Conservation (phyloP, 805 yeast species). For the Saturnispora quitensis region DNA sequence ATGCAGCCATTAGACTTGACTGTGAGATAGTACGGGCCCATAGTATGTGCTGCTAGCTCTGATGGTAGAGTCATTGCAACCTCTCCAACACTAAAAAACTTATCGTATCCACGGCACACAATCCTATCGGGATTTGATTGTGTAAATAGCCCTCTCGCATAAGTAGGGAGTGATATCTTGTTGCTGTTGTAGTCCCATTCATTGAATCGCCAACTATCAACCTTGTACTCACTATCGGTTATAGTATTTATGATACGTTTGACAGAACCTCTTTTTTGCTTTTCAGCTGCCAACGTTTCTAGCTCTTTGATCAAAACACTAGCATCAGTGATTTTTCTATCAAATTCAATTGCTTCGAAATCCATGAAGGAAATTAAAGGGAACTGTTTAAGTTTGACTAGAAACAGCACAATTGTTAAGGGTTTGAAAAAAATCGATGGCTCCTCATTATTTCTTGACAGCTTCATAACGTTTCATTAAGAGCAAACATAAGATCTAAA, state of each 20-base stretch:
- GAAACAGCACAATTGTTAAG: background rate
- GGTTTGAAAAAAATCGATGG: background rate
- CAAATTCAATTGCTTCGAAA: background rate
- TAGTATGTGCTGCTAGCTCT: conserved; percentile 36
- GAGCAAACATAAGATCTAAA: background rate
- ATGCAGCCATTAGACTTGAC: conserved; percentile 93
- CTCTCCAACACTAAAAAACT: conserved; percentile 82
- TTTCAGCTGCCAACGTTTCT: conserved; percentile 3
- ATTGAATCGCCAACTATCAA: conserved; percentile 66
- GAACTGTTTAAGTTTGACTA: background rate
- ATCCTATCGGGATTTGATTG: conserved; percentile 30
- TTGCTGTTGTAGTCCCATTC: conserved; percentile 78
- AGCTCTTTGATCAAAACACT: background rate
- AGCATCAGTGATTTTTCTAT: background rate
- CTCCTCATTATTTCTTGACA: background rate
- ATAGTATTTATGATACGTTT: conserved; percentile 19
- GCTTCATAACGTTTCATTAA: background rate
- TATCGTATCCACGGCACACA: conserved; percentile 83
- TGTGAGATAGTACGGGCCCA: conserved; percentile 75
- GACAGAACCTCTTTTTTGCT: conserved; percentile 20
- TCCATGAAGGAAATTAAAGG: background rate
- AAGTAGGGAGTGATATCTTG: conserved; percentile 49
- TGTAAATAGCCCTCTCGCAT: conserved; percentile 81
- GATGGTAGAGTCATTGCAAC: conserved; percentile 41
- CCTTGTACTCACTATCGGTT: conserved; percentile 15